Percentiles rank a stretch among this genome's conserved stretches.
phyloP scores from a whole-genome alignment of 805 yeast species.

The Candida andamanensis region DNA sequence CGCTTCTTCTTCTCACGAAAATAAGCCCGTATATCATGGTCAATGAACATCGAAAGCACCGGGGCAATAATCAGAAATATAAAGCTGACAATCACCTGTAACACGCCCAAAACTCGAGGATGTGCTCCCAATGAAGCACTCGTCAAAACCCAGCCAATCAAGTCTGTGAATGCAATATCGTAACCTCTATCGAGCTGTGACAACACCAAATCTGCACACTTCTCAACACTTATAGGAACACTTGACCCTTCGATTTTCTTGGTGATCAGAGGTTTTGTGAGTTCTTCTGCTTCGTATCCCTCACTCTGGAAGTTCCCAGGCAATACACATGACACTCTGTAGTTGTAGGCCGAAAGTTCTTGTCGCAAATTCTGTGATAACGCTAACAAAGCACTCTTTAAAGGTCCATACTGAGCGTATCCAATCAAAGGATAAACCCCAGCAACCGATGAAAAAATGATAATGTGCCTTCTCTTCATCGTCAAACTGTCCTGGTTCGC shows the following conservation, averaged over 20 bases:
- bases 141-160: constrained; percentile 76
- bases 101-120: constrained; percentile 56
- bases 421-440: constrained; percentile 90
- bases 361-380: constrained; percentile 76
- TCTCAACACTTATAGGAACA: constrained; percentile 57
- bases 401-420: constrained; percentile 84
- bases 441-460: constrained; percentile 65
- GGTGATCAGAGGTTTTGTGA: constrained; percentile 82
- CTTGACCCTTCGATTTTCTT: constrained; percentile 82
- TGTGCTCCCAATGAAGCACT: constrained; percentile 62
- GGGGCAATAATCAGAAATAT: constrained; percentile 46
- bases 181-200: constrained; percentile 56
- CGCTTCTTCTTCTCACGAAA: constrained; percentile 33
- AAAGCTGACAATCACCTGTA: constrained; percentile 36
- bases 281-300: constrained; percentile 77
- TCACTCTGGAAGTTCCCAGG: constrained; percentile 92
- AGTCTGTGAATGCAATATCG: constrained; percentile 74
- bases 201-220: constrained; percentile 60
- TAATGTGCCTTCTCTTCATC: constrained; percentile 48
- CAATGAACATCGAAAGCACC: constrained; percentile 46
- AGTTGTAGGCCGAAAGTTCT: constrained; percentile 65
- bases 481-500: constrained; percentile 5
- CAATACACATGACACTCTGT: constrained; percentile 66
- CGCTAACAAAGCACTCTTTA: constrained; percentile 76
- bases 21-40: constrained; percentile 47